Evolutionary conservation across 2,329 filamentous ascomycete genomes (phyloP), one percentile per base, ranked within the genome.

Genomic region (Fusarium incarnatum): DNA sequence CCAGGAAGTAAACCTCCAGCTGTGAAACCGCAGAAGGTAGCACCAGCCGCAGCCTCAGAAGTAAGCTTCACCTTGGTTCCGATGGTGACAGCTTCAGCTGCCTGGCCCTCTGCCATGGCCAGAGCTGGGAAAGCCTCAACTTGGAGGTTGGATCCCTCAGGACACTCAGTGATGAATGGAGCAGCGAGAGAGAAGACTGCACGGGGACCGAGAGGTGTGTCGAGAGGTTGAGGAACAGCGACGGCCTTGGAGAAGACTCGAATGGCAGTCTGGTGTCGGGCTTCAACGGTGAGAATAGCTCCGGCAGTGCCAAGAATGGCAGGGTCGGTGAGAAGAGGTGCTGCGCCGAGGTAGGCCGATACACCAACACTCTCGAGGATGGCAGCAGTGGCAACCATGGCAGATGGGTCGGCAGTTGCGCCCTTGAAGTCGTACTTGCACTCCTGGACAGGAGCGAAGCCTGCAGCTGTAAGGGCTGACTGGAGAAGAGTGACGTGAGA

Each of bases 361-460:
- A 93, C 86, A 79, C 91, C 91, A 62, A 93, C 86, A 75, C 88
- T 91, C 80, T 94, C 92, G 62, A 94, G 87, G 23, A 93, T 83
- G 70, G 86, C 85, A 16, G 91, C 91, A 5, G 89, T 91, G 52
- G 85, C 87, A 40, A 94, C 86, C 89, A 94, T 93, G 76, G 82
- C 81, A 23, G 83, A 82, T 49, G 90, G 89, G 73, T 89, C 86
- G 53, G 88, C 89, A 78, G 92, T 88, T 72, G 83, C 84, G 75
- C 94, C 94, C 81, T 90, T 87, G 76, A 94, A 94, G 82, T 91
- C 87, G 83, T 94, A 94, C 56, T 83, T 83, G 86, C 92, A 94
- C 9, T 88, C 85, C 77, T 87, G 82, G 8, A 93, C 91, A 30
- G 92, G 91, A 75, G 87, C 82, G 63, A 87, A 84, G 66, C 90